Percentiles rank a stretch among this genome's conserved stretches.
phyloP scores from a whole-genome alignment of 2,329 filamentous ascomycete genomes.

The Endothia cerciana region DNA sequence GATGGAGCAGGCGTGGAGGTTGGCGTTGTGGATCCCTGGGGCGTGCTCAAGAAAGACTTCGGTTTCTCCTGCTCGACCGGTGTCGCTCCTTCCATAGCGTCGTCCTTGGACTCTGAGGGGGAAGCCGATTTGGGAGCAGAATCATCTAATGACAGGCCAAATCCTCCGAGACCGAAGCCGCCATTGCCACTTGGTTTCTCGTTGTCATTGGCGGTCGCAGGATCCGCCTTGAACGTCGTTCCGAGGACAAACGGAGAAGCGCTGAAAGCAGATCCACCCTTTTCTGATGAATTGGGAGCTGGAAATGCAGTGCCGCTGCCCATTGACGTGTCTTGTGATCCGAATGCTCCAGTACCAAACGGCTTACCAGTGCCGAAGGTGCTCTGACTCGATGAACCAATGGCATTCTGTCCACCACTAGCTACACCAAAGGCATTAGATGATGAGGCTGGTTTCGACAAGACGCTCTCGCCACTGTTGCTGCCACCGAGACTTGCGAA shows the following conservation, averaged over 20 bases:
- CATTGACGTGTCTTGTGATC: constrained; percentile 39
- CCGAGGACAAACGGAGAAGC: constrained; percentile 68
- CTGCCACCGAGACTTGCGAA: constrained; percentile 55
- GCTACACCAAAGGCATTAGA: constrained; percentile 39
- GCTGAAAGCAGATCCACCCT: constrained; percentile 45
- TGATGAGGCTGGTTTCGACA: constrained; percentile 44
- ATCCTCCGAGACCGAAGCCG: constrained; percentile 61
- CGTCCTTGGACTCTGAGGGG: constrained; percentile 46
- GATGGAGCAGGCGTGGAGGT: constrained; percentile 54
- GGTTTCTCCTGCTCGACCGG: constrained; percentile 42
- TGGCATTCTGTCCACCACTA: constrained; percentile 25
- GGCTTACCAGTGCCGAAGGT: constrained; percentile 21
- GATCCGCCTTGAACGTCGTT: constrained; percentile 69
- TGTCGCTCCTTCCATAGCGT: constrained; percentile 54
- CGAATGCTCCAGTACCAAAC: constrained; percentile 31
- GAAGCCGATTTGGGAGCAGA: constrained; percentile 40
- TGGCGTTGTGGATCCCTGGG: constrained; percentile 50
- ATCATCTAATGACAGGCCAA: constrained; percentile 61
- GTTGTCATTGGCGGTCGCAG: constrained; percentile 61
- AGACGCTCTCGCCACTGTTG: constrained; percentile 42
- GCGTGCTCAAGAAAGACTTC: constrained; percentile 39
- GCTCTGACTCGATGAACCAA: constrained; percentile 18
- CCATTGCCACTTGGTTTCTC: constrained; percentile 49
- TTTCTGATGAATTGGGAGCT: constrained; percentile 43
- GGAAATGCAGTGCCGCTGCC: constrained; percentile 46